Evolutionary conservation across 2,329 filamentous ascomycete species (phyloP), one percentile per base, ranked within the genome.

Genomic region (Fulvia fulva): DNA sequence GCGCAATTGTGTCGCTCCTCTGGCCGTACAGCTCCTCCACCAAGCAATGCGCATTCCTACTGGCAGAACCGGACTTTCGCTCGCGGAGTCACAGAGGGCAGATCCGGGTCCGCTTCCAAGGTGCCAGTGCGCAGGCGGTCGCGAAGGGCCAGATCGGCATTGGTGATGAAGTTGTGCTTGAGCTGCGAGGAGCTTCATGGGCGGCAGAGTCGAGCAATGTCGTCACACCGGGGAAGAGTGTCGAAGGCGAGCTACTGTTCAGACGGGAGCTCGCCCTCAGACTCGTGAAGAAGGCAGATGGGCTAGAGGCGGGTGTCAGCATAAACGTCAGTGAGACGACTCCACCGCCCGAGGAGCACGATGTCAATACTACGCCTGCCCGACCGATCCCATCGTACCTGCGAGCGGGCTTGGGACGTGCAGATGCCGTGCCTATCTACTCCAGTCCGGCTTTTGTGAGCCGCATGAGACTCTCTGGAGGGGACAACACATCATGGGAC

Each of bases 21-120:
- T 97, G 93, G 92, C 93, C 93, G 0, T 97, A 90, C 74, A 96
- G 89, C 63, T 88, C 88, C 22, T 85, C 90, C 25, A 88, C 83
- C 28, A 83, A 83, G 54, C 86, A 86, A 41, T 82, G 91, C 65
- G 87, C 90, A 25, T 86, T 97, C 52, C 82, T 95, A 21, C 82
- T 97, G 32, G 89, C 89, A 47, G 92, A 97, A 68, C 86, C 87
- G 47, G 91, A 97, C 72, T 89, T 92, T 68, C 87, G 90, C 50
- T 80, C 93, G 52, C 89, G 93, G 56, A 84, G 85, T 62, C 80
- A 82, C 43, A 87, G 84, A 64, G 93, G 93, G 12, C 91, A 96
- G 74, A 85, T 96, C 22, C 87, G 91, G 57, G 83, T 91, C 51
- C 83, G 87, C 44, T 91, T 97, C 65, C 79, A 81, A 28, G 89